A percentile compares a stretch with the other conserved stretches of the same genome.
These are phyloP conservation scores for Paramecium primaurelia DNA, from an alignment of 73 alveolate species.

Conservation along the genomic window DNA sequence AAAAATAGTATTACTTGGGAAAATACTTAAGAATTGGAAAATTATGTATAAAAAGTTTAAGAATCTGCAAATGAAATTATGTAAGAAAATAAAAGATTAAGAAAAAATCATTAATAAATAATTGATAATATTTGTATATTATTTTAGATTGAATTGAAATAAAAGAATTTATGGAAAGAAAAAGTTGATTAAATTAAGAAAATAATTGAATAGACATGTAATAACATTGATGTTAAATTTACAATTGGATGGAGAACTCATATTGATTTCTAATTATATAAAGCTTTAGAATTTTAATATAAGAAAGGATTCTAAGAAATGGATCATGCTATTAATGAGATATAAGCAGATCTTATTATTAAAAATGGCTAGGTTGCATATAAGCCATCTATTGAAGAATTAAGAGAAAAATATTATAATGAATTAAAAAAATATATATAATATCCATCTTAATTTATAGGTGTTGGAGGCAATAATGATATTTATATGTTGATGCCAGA, in stretches of 20 bases:
- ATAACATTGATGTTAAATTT: constrained; percentile 69
- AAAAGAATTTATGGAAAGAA: constrained; percentile 94
- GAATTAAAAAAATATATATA: constrained; percentile 70
- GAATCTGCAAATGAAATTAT: constrained; percentile 92
- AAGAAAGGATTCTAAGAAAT: constrained; percentile 87
- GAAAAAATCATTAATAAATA: constrained; percentile 88
- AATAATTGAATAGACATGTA: constrained; percentile 78
- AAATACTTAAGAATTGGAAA: constrained; percentile 87
- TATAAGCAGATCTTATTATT: constrained; percentile 94
- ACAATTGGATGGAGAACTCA: constrained; percentile 90
- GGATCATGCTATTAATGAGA: constrained; percentile 81
- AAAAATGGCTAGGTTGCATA: constrained; percentile 73
- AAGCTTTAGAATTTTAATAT: constrained; percentile 95
- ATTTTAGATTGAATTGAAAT: constrained; percentile 87
- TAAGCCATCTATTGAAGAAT: constrained; percentile 98
- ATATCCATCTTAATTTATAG: constrained; percentile 79
- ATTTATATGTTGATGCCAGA: constrained; percentile 96
- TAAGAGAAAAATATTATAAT: constrained; percentile 91
- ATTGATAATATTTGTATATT: constrained; percentile 84
- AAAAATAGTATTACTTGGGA: constrained; percentile 86
- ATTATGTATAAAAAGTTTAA: constrained; percentile 87
- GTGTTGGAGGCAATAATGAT: constrained; percentile 97
- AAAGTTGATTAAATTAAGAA: constrained; percentile 83
- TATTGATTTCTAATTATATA: constrained; percentile 92
- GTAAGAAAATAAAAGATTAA: constrained; percentile 91